Base-by-base conservation (phyloP, 305 asterid genomes). In the Ruellia speciosa region DNA sequence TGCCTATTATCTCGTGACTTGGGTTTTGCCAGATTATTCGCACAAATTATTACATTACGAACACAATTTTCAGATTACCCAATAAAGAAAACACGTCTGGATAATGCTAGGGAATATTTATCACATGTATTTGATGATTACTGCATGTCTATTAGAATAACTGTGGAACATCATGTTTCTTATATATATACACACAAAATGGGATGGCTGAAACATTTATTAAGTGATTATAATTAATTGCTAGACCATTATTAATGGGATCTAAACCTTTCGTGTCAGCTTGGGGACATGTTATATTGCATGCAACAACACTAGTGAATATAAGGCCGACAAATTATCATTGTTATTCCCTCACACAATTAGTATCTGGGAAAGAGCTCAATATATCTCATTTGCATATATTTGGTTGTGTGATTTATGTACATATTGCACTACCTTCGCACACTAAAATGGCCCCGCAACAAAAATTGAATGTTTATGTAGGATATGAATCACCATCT, bases 371-470 rank as follows among this genome's bases (percentile, higher is more conserved):
- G n/a, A 9, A 41, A 9, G 50, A 12, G 17, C 49, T 50, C 16
- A 43, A 17, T 56, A 57, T 57, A 16, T 57, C 51, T 33, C 49
- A 57, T 41, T 15, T 37, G 17, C 18, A 35, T 37, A 39, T 57
- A 37, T 57, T 57, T 57, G 50, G 37, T 4, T 33, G 37, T 55
- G 60, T 14, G 5, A 31, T 55, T 3, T 55, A 55, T 55, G 60
- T 55, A 9, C 60, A 19, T 3, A 16, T 57, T 17, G 62, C 15
- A 3, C 15, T 50, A 57, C 62, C 49, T 16, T 14, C 39, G 40
- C 17, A 14, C 15, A 57, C 14, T 7, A 57, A 57, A 15, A 57
- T 57, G 62, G 51, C 50, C 7, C 49, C 62, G 39, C 33, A 57
- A 57, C 17, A 16, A 15, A 41, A 16, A 15, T 39, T 57, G 62